Conservation (phyloP, 2,329 filamentous ascomycete genomes). For the Colletotrichum phormii region DNA sequence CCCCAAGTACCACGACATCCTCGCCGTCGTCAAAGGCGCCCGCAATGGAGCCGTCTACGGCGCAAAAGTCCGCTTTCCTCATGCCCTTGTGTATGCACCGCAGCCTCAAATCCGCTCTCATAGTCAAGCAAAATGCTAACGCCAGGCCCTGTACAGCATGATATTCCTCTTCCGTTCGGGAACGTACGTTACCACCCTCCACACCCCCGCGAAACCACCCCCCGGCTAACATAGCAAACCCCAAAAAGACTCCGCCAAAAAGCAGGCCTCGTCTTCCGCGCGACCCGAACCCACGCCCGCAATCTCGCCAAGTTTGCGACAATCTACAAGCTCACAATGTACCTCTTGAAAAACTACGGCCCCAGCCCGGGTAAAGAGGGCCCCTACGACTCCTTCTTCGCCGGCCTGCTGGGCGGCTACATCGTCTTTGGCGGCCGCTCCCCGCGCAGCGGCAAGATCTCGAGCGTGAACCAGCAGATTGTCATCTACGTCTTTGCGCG, state of each 20-base stretch:
- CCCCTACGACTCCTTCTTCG: constrained; percentile 85
- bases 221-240: constrained; percentile 38
- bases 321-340: constrained; percentile 87
- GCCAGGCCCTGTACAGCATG: constrained; percentile 70
- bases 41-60: constrained; percentile 98
- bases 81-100: constrained; percentile 80
- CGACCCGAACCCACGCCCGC: constrained; percentile 88
- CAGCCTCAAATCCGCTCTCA: not conserved
- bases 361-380: constrained; percentile 72
- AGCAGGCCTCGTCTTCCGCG: constrained; percentile 79
- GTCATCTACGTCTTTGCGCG: constrained; percentile 98
- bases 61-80: constrained; percentile 96
- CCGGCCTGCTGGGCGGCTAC: constrained; percentile 91
- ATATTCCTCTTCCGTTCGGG: constrained; percentile 95
- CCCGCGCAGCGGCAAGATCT: constrained; percentile 74
- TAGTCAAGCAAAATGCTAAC: constrained; percentile 1
- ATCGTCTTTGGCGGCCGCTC: constrained; percentile 83
- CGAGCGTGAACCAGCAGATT: constrained; percentile 93
- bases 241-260: constrained; percentile 76
- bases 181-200: constrained; percentile 66
- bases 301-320: constrained; percentile 93
- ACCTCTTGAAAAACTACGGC: constrained; percentile 75
- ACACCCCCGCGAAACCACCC: not conserved
- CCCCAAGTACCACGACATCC: constrained; percentile 84
- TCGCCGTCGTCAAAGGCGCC: constrained; percentile 89